These are phyloP conservation scores for Tulasnella sp. DNA, from an alignment of 768 basidiomycete genomes.

Conservation along the genomic window DNA sequence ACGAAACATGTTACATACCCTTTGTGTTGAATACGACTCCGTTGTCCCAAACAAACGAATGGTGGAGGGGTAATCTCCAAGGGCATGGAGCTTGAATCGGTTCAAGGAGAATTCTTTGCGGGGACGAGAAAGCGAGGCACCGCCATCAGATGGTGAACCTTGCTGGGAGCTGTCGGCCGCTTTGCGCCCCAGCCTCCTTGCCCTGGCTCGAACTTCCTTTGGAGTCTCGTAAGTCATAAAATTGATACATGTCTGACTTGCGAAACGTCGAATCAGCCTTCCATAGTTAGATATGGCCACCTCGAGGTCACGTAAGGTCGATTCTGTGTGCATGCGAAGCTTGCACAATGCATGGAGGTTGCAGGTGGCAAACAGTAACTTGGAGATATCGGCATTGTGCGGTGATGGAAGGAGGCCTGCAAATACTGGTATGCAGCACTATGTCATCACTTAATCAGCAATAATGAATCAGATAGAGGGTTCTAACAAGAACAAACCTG, in stretches of 20 bases:
- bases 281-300: not conserved
- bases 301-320: conserved; percentile 2
- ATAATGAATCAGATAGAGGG: not conserved
- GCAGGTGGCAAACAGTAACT: not conserved
- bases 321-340: conserved; percentile 10
- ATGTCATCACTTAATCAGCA: not conserved
- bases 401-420: conserved; percentile 11
- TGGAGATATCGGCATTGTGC: conserved; percentile 1
- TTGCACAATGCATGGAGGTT: conserved; percentile 12
- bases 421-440: conserved; percentile 15
- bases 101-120: not conserved
- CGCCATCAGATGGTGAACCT: too few relatives aligned
- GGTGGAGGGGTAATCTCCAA: not conserved
- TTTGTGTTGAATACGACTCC: not conserved
- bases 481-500: conserved; percentile 19
- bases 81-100: conserved; percentile 11
- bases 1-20: conserved; percentile 14
- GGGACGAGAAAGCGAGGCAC: too few relatives aligned
- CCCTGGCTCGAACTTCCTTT: conserved; percentile 22
- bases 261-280: conserved; percentile 2
- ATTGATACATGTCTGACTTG: conserved; percentile 16
- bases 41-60: not conserved
- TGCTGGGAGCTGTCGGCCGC: too few relatives aligned
- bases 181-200: too few relatives aligned
- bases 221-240: conserved; percentile 27